Percentiles rank a stretch among this genome's conserved stretches.
These are phyloP conservation scores for Epichloe baconii DNA, from an alignment of 2,329 filamentous ascomycete species.

Conservation along the genomic window DNA sequence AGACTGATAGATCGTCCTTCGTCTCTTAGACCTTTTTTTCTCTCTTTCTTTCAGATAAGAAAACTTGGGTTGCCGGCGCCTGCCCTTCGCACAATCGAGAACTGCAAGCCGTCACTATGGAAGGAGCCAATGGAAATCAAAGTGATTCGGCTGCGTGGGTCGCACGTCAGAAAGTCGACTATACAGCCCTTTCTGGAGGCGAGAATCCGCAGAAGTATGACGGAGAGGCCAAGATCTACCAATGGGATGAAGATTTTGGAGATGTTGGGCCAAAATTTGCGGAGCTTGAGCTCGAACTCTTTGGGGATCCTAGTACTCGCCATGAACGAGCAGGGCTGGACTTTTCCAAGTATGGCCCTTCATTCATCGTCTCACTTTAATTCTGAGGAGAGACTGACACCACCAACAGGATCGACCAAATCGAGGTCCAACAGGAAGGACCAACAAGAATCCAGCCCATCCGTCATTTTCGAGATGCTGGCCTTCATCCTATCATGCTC, in stretches of 20 bases:
- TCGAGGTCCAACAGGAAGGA: conserved; percentile 46
- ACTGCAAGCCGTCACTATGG: not conserved
- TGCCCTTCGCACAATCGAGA: no score
- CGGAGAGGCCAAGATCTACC: conserved; percentile 53
- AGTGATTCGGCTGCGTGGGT: conserved; percentile 25
- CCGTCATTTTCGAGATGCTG: conserved; percentile 56
- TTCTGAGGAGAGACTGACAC: not conserved
- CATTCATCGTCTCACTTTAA: not conserved
- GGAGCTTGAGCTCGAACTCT: conserved; percentile 65
- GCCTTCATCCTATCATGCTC: conserved; percentile 72
- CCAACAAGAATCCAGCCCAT: conserved; percentile 36
- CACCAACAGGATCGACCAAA: conserved; percentile 35
- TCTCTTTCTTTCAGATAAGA: not conserved
- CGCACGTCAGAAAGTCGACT: conserved; percentile 33
- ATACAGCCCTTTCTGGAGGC: conserved; percentile 19
- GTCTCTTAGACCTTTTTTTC: not conserved
- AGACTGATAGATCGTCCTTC: no score
- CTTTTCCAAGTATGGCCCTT: conserved; percentile 43
- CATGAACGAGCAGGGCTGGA: conserved; percentile 41
- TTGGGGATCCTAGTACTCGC: conserved; percentile 43
- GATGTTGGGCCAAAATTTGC: conserved; percentile 64
- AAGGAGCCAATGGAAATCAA: not conserved
- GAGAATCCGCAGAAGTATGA: conserved; percentile 27
- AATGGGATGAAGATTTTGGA: conserved; percentile 76
- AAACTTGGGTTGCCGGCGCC: no score